Percentiles rank a stretch among this genome's conserved stretches.
Conservation (phyloP, 768 basidiomycete genomes). For the Cystobasidium tubakii region DNA sequence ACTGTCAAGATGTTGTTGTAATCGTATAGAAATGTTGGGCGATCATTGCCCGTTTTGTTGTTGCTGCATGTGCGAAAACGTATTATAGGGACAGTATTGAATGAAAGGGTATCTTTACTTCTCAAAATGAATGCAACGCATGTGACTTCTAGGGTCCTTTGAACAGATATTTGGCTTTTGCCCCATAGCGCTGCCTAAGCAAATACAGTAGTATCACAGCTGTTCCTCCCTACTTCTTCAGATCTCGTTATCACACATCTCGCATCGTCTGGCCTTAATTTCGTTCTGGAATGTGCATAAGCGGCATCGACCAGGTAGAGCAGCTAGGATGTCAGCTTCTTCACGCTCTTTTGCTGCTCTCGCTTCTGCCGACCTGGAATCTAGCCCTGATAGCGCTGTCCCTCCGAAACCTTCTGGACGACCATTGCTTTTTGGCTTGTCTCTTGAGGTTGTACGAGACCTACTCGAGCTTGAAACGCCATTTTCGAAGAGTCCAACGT, state of each 20-base stretch:
- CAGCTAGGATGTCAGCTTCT: background rate
- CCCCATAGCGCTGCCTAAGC: no score
- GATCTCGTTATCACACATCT: slow-evolving; percentile 14
- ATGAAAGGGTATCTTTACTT: no score
- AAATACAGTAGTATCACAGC: no score
- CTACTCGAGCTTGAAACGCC: background rate
- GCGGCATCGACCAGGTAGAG: background rate
- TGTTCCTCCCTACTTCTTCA: no score
- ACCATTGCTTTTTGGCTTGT: slow-evolving; percentile 3
- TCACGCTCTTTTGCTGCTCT: background rate
- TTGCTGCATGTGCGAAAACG: no score
- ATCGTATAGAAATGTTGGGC: no score
- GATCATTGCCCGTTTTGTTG: no score
- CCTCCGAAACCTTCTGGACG: slow-evolving; percentile 23
- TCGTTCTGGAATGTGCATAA: slow-evolving; percentile 15
- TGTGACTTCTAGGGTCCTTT: background rate
- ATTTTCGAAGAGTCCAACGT: background rate
- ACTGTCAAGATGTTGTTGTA: no score
- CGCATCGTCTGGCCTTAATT: background rate
- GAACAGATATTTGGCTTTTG: no score
- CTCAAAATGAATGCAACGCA: no score
- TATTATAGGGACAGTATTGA: no score
- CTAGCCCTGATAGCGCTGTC: slow-evolving; percentile 9
- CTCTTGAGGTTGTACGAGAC: background rate
- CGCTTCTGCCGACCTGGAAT: background rate